Percentiles rank a stretch among this genome's conserved stretches.
Conservation (phyloP, 345 rosid genomes). For the Aquilaria sinensis region DNA sequence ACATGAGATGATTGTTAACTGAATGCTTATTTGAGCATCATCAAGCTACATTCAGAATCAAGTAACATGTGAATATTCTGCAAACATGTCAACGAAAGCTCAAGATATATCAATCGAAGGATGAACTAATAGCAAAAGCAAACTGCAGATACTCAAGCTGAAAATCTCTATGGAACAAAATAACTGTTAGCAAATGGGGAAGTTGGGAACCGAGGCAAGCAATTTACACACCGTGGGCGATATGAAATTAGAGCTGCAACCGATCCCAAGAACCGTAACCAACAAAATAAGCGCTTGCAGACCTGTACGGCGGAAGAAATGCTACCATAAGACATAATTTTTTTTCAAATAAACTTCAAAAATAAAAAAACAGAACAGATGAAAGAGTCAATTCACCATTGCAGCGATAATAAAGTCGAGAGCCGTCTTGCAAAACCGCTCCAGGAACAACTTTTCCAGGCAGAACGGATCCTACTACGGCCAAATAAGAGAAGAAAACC, state of each 20-base stretch:
- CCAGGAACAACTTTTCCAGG: constrained; percentile 74
- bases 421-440: constrained; percentile 52
- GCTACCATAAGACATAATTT: not conserved
- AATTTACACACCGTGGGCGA: constrained; percentile 48
- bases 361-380: too few species aligned
- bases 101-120: not conserved
- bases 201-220: not conserved
- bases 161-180: too few species aligned
- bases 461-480: constrained; percentile 47
- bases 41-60: too few species aligned
- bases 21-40: too few species aligned
- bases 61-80: not conserved
- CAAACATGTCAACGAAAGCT: not conserved
- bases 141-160: too few species aligned
- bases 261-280: constrained; percentile 50
- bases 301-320: constrained; percentile 30
- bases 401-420: constrained; percentile 69
- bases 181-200: not conserved
- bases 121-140: not conserved
- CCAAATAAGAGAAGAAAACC: constrained; percentile 61
- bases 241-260: constrained; percentile 45
- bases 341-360: too few species aligned
- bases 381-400: constrained; percentile 34
- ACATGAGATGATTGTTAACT: too few species aligned
- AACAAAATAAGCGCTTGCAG: constrained; percentile 46